Conservation (phyloP, 2,329 filamentous ascomycete species). For the Escovopsis sp. region DNA sequence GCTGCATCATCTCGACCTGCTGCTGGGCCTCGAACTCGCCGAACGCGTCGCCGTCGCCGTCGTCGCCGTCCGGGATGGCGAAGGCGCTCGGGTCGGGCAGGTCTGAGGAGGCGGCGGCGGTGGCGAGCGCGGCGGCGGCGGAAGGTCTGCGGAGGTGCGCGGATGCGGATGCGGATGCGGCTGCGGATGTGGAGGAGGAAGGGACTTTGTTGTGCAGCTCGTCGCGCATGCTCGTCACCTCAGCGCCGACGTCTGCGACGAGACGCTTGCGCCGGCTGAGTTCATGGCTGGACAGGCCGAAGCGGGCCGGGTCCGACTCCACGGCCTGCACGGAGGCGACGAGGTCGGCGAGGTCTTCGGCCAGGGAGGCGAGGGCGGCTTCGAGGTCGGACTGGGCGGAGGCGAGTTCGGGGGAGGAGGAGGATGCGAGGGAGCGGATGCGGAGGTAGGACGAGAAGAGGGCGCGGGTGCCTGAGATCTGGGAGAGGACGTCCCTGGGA, state of each 20-base stretch:
- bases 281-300: slow-evolving; percentile 71
- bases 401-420: slow-evolving; percentile 69
- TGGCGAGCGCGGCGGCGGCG: background rate
- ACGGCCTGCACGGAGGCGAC: slow-evolving; percentile 74
- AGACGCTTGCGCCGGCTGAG: slow-evolving; percentile 65
- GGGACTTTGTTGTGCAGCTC: slow-evolving; percentile 51
- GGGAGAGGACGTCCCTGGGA: slow-evolving; percentile 71
- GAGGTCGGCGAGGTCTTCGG: slow-evolving; percentile 78
- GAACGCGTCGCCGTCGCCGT: slow-evolving; percentile 46
- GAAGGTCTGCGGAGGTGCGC: background rate
- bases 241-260: slow-evolving; percentile 75
- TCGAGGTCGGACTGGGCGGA: slow-evolving; percentile 59
- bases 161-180: background rate
- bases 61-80: slow-evolving; percentile 34
- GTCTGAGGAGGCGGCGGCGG: slow-evolving; percentile 22
- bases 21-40: slow-evolving; percentile 80
- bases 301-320: slow-evolving; percentile 74
- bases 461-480: slow-evolving; percentile 65
- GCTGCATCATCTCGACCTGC: slow-evolving; percentile 80
- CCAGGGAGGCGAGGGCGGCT: slow-evolving; percentile 48
- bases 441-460: slow-evolving; percentile 91
- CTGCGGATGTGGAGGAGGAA: slow-evolving; percentile 15
- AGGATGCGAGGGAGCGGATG: slow-evolving; percentile 71
- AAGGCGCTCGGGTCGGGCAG: slow-evolving; percentile 39
- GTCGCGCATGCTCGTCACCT: slow-evolving; percentile 78